These are phyloP conservation scores for Aspergillus mulundensis DNA, from an alignment of 495 filamentous ascomycete genomes.

Conservation along the genomic window DNA sequence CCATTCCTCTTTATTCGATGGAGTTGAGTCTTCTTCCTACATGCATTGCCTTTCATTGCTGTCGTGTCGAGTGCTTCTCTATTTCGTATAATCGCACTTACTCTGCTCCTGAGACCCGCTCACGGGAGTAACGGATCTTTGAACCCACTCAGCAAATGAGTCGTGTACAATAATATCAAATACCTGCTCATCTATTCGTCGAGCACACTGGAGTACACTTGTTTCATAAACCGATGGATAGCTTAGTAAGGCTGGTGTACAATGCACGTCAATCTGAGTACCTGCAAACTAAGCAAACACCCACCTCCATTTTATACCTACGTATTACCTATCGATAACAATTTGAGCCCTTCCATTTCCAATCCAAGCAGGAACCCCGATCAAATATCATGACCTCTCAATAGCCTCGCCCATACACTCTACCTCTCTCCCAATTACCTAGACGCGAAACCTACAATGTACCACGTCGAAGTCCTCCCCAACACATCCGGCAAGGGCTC, in stretches of 20 bases:
- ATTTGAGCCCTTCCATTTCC: background rate
- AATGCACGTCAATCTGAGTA: background rate
- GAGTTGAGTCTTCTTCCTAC: slow-evolving; percentile 1
- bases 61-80: background rate
- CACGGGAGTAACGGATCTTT: background rate
- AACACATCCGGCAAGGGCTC: slow-evolving; percentile 47
- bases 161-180: background rate
- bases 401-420: background rate
- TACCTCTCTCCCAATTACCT: background rate
- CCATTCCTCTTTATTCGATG: background rate
- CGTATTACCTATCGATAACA: background rate
- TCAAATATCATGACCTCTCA: background rate
- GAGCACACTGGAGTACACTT: background rate
- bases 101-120: background rate
- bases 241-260: background rate
- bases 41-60: background rate
- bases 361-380: background rate
- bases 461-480: slow-evolving; percentile 70
- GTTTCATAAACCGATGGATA: background rate
- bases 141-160: background rate
- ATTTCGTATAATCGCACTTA: background rate
- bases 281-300: background rate
- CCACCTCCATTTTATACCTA: background rate
- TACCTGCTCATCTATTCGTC: slow-evolving; percentile 1
- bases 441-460: slow-evolving; percentile 35